Conservation (phyloP, 2,329 filamentous ascomycete genomes). For the Talaromyces sp. region DNA sequence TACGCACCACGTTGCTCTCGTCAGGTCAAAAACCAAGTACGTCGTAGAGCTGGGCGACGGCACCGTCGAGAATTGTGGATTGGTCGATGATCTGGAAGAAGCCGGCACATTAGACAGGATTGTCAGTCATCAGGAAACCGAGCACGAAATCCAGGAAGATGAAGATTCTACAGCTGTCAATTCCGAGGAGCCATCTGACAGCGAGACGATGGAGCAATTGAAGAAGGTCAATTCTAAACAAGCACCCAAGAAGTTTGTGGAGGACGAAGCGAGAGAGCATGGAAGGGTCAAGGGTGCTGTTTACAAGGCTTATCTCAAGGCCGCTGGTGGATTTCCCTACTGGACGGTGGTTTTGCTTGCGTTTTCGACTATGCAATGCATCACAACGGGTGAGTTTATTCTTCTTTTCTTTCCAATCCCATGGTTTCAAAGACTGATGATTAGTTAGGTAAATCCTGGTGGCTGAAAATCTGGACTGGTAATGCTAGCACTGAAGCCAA, state of each 20-base stretch:
- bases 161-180: conserved; percentile 14
- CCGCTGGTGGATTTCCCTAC: conserved; percentile 62
- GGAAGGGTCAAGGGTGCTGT: conserved; percentile 67
- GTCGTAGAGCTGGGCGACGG: conserved; percentile 72
- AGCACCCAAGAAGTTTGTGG: conserved; percentile 61
- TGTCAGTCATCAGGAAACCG: conserved; percentile 43
- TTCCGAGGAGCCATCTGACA: conserved; percentile 10
- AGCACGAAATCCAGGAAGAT: conserved; percentile 28
- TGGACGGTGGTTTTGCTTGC: conserved; percentile 52
- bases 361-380: conserved; percentile 52
- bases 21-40: conserved; percentile 69
- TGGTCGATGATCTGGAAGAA: conserved; percentile 58
- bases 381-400: conserved; percentile 24
- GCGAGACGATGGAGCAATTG: conserved; percentile 1
- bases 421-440: conserved; percentile 22
- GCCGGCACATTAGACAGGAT: conserved; percentile 45
- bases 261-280: conserved; percentile 70
- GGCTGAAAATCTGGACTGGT: conserved; percentile 49
- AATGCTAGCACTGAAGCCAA: conserved; percentile 25
- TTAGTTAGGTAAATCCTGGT: conserved; percentile 41
- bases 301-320: conserved; percentile 66
- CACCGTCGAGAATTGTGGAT: conserved; percentile 58
- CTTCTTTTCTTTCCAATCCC: conserved; percentile 51
- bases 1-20: conserved; percentile 74
- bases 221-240: conserved; percentile 18